Conservation (phyloP, 2,329 filamentous ascomycete species). For the Fusarium circinatum region DNA sequence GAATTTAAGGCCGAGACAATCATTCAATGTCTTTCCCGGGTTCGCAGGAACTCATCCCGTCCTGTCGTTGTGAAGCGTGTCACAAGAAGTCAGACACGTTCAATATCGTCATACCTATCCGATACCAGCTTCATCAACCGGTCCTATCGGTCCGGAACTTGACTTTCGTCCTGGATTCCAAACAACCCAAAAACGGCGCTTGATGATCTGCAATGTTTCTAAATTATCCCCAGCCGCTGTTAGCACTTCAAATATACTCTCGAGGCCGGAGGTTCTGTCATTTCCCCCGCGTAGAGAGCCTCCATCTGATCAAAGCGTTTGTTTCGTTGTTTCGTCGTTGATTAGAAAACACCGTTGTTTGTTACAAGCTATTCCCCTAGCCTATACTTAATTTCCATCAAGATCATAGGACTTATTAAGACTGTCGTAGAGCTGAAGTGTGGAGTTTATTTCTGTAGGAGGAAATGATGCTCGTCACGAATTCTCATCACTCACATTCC, state of each 20-base stretch:
- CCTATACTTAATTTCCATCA: background rate
- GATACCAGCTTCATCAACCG: conserved; percentile 3
- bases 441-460: background rate
- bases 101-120: background rate
- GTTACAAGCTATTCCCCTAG: background rate
- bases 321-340: conserved; percentile 22
- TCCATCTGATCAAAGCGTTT: conserved; percentile 24
- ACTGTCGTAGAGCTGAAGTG: background rate
- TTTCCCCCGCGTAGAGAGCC: background rate
- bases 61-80: background rate
- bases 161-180: background rate
- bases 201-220: background rate
- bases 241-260: conserved; percentile 2
- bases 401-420: background rate
- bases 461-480: background rate
- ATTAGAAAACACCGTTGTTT: background rate
- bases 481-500: background rate
- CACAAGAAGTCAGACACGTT: background rate
- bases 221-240: background rate
- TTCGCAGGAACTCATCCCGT: background rate
- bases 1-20: background rate
- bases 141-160: conserved; percentile 5
- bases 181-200: background rate
- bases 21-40: background rate
- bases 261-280: background rate